Evolutionary conservation across 2,329 filamentous ascomycete species (phyloP).

Genomic region (Nigrospora sphaerica): DNA sequence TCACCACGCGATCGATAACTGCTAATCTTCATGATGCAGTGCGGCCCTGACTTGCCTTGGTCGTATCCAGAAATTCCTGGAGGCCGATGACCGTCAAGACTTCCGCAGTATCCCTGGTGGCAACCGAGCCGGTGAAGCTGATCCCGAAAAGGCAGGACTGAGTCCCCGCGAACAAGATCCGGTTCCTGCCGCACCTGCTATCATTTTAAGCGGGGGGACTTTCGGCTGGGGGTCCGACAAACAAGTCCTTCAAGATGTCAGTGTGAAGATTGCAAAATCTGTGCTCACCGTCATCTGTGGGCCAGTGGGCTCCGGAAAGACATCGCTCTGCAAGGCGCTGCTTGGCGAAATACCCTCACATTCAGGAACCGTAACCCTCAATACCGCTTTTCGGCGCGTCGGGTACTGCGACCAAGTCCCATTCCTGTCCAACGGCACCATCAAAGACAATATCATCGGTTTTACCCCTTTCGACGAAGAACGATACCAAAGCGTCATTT

Average conservation of each 20-base stretch:
- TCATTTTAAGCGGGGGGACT: conserved; percentile 14
- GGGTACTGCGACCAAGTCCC: conserved; percentile 35
- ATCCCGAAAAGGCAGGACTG: too few relatives aligned
- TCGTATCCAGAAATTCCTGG: conserved; percentile 30
- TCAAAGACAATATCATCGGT: conserved; percentile 32
- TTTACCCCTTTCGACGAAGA: conserved; percentile 13
- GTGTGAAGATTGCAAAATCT: conserved; percentile 20
- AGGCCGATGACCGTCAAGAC: conserved; percentile 17
- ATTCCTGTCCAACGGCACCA: conserved; percentile 33
- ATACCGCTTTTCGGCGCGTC: conserved; percentile 13
- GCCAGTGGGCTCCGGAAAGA: conserved; percentile 37
- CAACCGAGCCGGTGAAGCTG: too few relatives aligned
- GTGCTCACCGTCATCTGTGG: conserved; percentile 32
- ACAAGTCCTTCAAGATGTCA: conserved; percentile 20
- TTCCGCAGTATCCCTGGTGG: conserved; percentile 7
- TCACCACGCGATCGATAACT: not conserved
- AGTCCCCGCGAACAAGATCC: too few relatives aligned
- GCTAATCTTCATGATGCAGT: not conserved
- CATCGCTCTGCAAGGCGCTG: conserved; percentile 32
- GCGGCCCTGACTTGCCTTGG: conserved; percentile 30
- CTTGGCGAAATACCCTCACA: conserved; percentile 26
- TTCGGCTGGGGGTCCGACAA: conserved; percentile 27
- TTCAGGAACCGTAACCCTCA: conserved; percentile 15
- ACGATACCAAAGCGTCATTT: conserved; percentile 19
- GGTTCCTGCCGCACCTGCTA: not conserved